phyloP scores from a whole-genome alignment of 1,284 basidiomycete genomes.

The Cutaneotrichosporon cyanovorans region DNA sequence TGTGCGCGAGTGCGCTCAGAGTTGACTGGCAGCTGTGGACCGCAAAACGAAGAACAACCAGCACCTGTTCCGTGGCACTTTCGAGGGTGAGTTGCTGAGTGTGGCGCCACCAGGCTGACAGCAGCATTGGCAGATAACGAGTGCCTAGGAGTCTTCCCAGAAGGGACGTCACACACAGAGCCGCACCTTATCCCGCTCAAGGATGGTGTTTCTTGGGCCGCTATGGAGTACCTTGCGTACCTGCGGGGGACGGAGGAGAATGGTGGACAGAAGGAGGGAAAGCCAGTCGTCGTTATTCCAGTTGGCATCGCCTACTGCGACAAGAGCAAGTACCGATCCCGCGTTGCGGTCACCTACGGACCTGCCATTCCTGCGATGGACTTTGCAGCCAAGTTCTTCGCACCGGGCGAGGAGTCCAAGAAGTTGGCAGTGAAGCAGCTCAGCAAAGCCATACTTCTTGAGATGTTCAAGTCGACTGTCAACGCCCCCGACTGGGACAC shows the following conservation, averaged over 20 bases:
- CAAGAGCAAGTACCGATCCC: constrained; percentile 85
- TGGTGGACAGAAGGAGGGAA: constrained; percentile 43
- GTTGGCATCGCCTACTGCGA: constrained; percentile 88
- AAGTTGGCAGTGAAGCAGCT: constrained; percentile 79
- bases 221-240: constrained; percentile 84
- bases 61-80: constrained; percentile 79
- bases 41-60: constrained; percentile 84
- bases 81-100: constrained; percentile 51
- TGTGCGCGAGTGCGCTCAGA: neutral
- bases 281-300: constrained; percentile 61
- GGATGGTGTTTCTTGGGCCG: constrained; percentile 92
- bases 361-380: constrained; percentile 65
- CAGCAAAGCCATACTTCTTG: constrained; percentile 63
- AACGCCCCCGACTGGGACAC: constrained; percentile 94
- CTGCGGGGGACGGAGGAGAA: constrained; percentile 50
- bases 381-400: constrained; percentile 71
- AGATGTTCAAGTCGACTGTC: constrained; percentile 68
- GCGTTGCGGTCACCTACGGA: constrained; percentile 58
- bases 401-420: constrained; percentile 57
- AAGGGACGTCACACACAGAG: constrained; percentile 69
- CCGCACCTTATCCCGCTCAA: constrained; percentile 88
- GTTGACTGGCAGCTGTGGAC: constrained; percentile 61
- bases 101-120: neutral
- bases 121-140: constrained; percentile 62
- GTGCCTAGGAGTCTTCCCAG: constrained; percentile 87